Evolutionary conservation across 2,329 filamentous ascomycete species (phyloP), one percentile per base, ranked within the genome.

Genomic region (Nigrospora oryzae): DNA sequence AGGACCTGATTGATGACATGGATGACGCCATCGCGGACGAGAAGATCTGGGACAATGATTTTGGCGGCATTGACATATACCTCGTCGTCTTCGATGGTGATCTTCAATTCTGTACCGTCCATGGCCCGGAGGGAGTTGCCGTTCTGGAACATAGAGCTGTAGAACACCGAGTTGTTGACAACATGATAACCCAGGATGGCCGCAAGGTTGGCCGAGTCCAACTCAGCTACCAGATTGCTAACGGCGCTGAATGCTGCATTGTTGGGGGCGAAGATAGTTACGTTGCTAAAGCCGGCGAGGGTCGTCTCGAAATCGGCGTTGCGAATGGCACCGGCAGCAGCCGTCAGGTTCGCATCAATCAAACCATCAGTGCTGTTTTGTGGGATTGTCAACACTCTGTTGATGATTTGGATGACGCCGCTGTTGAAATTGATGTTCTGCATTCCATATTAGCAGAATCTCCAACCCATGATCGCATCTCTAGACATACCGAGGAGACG

Each of bases 251-350:
- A 80, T 12, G 80, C 80, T 2, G 64, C 64, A 57, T 84, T 80
- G 56, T 65, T 71, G 2, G 83, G 82, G 1, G 75, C 79, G 51
- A 86, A 85, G 49, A 86, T 68, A 45, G 83, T 86, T 35, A 85
- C 51, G 54, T 80, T 68, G 28, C 55, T 53, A 10, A 63, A 55
- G 3, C 49, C 51, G 53, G 70, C 61, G 32, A 80, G 57, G 10
- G 62, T 56, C 6, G 63, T 52, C 16, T 66, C 61, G 12, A 78
- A 62, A 23, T 66, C 64, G 11, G 68, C 63, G 1, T 62, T 57
- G 36, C 60, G 61, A 36, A 81, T 60, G 7, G 75, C 69, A 19
- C 73, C 68, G 17, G 69, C 60, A 11, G 68, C 59, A 6, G 70
- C 64, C 4, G 69, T 74, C 23, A 75, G 61, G 34, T 72, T 70